These are phyloP conservation scores for Chlorociboria aeruginascens DNA, from an alignment of 495 filamentous ascomycete species.

Conservation along the genomic window DNA sequence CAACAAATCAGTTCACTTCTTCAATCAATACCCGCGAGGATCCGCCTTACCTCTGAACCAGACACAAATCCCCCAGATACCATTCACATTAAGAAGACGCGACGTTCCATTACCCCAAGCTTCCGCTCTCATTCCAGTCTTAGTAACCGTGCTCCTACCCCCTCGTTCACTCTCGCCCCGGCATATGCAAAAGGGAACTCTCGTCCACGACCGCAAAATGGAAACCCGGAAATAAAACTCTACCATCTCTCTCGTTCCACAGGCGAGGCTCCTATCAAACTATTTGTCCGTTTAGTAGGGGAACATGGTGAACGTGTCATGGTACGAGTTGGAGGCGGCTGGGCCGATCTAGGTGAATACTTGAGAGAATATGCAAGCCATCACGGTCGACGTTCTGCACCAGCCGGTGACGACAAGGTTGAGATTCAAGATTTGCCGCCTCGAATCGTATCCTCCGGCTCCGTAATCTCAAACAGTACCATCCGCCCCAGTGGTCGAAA, in stretches of 20 bases:
- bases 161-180: slow-evolving; percentile 59
- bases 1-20: slow-evolving; percentile 79
- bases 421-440: slow-evolving; percentile 46
- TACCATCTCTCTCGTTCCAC: slow-evolving; percentile 85
- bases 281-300: slow-evolving; percentile 85
- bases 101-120: slow-evolving; percentile 26
- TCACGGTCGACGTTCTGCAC: slow-evolving; percentile 52
- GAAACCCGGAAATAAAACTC: slow-evolving; percentile 63
- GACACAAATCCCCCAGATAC: slow-evolving; percentile 20
- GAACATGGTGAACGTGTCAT: slow-evolving; percentile 88
- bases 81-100: slow-evolving; percentile 12
- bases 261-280: slow-evolving; percentile 75
- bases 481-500: slow-evolving; percentile 17
- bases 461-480: slow-evolving; percentile 3
- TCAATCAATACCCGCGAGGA: slow-evolving; percentile 64
- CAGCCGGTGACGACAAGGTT: slow-evolving; percentile 31
- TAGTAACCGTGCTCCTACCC: slow-evolving; percentile 45
- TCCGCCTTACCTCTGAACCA: slow-evolving; percentile 54
- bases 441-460: slow-evolving; percentile 11
- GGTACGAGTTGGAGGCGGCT: slow-evolving; percentile 93
- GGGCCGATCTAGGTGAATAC: slow-evolving; percentile 91
- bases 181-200: slow-evolving; percentile 30
- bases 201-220: slow-evolving; percentile 30
- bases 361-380: slow-evolving; percentile 87
- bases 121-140: slow-evolving; percentile 26